Conservation (phyloP, 805 yeast species). For the Nakazawaea pomicola region DNA sequence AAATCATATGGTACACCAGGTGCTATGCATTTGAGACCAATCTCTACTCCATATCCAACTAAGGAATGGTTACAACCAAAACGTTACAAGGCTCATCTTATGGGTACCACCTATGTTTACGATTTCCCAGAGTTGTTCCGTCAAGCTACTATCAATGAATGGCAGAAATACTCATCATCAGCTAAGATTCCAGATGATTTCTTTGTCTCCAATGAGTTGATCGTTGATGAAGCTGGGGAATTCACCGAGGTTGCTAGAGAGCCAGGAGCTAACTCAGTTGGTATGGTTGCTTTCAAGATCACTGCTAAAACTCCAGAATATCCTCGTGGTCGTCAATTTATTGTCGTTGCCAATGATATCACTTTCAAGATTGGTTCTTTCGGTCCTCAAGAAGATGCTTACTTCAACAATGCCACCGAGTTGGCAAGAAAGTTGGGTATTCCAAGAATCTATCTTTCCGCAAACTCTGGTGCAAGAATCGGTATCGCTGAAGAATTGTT, state of each 20-base stretch:
- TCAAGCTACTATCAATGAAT: conserved; percentile 79
- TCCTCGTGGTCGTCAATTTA: conserved; percentile 92
- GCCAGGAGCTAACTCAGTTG: conserved; percentile 92
- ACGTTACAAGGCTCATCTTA: conserved; percentile 95
- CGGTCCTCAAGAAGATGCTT: conserved; percentile 93
- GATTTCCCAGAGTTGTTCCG: conserved; percentile 99
- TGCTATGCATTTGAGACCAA: conserved; percentile 93
- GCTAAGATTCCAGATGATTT: conserved; percentile 68
- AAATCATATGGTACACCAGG: conserved; percentile 94
- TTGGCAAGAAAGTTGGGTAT: conserved; percentile 86
- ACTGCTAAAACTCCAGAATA: conserved; percentile 93
- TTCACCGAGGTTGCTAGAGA: conserved; percentile 90
- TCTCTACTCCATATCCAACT: conserved; percentile 94
- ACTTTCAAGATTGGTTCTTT: conserved; percentile 98
- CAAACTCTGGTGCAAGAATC: conserved; percentile 98
- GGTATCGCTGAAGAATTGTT: conserved; percentile 96
- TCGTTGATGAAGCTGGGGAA: conserved; percentile 73
- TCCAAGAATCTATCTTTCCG: conserved; percentile 93
- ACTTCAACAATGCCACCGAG: conserved; percentile 89
- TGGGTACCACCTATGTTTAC: conserved; percentile 97
- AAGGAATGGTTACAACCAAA: conserved; percentile 98
- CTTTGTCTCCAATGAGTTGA: conserved; percentile 77
- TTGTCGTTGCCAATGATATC: conserved; percentile 93
- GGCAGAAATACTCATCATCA: conserved; percentile 64
- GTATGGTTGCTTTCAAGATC: conserved; percentile 96